Evolutionary conservation across 805 yeast species (phyloP).

Genomic region (Candida mattraensis): DNA sequence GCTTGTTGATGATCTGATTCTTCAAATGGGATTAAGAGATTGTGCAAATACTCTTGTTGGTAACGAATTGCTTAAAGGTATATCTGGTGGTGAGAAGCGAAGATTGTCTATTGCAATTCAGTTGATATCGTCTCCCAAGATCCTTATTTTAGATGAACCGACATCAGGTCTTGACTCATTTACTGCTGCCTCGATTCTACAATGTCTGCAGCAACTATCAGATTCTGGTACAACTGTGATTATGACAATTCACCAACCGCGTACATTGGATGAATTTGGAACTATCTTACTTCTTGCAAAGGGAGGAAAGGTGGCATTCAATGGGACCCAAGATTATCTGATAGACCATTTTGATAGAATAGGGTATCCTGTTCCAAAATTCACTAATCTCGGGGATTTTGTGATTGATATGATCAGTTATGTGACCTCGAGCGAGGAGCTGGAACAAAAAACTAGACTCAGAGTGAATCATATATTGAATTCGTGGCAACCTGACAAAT

Average conservation of each 20-base stretch:
- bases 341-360: constrained; percentile 44
- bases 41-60: constrained; percentile 78
- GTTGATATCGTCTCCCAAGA: constrained; percentile 66
- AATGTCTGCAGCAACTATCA: constrained; percentile 57
- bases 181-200: constrained; percentile 68
- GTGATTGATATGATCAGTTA: constrained; percentile 69
- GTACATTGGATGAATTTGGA: constrained; percentile 65
- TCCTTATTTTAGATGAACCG: constrained; percentile 80
- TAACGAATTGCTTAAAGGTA: constrained; percentile 57
- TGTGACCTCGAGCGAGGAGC: constrained; percentile 42
- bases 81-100: constrained; percentile 80
- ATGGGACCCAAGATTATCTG: constrained; percentile 53
- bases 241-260: constrained; percentile 82
- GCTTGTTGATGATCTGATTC: constrained; percentile 56
- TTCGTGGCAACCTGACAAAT: constrained; percentile 34
- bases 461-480: constrained; percentile 41
- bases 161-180: constrained; percentile 86
- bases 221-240: constrained; percentile 65
- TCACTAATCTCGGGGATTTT: constrained; percentile 72
- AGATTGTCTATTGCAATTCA: constrained; percentile 83
- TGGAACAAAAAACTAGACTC: constrained; percentile 40
- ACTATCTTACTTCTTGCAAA: constrained; percentile 69
- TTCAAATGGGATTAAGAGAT: constrained; percentile 66
- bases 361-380: constrained; percentile 58
- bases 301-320: constrained; percentile 69